Evolutionary conservation across 202 grass and related monocot species (phyloP), one percentile per base, ranked within the genome.

Genomic region (Brachypodium distachyon): DNA sequence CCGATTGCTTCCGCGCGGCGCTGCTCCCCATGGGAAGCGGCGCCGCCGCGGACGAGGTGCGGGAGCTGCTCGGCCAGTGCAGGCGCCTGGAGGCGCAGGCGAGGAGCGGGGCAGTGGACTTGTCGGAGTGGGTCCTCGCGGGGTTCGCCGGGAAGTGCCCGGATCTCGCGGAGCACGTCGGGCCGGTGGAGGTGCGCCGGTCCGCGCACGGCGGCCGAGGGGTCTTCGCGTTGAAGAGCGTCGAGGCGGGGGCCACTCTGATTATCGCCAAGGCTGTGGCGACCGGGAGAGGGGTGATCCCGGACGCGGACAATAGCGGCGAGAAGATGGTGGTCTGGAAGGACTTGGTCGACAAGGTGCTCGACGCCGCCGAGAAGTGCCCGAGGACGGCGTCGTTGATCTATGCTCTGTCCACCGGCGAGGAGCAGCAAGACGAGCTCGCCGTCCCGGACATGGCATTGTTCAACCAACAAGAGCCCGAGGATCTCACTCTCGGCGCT

Each of bases 241-340:
- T 97, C 13, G 95, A 94, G 60, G 79, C 82, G 0, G 95, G 94
- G 34, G 49, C 63, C 10, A 60, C 72, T 8, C 76, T 97, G 69
- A 59, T 94, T 44, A 77, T 97, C 43, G 48, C 89, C 31, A 94
- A 88, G 59, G 95, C 95, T 0, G 85, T 90, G 76, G 86, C 81
- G 11, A 75, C 42, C 4, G 89, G 87, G 33, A 92, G 95, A 83
- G 91, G 86, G 40, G 93, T 97, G 49, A 60, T 94, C 17, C 77
- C 82, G 17, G 85, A 92, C 25, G 66, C 50, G 7, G 52, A 67
- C 1, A 79, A 87, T 18, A 52, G 87, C 18, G 60, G 32, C 21
- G 91, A 85, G 61, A 87, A 85, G 72, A 97, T 94, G 91, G 85
- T 94, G 63, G 84, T 97, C 82, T 97, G 95, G 95, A 97, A 94